Percentiles rank a stretch among this genome's conserved stretches.
phyloP scores from a whole-genome alignment of 306 rosid genomes.

The Sphenostylis stenocarpa region DNA sequence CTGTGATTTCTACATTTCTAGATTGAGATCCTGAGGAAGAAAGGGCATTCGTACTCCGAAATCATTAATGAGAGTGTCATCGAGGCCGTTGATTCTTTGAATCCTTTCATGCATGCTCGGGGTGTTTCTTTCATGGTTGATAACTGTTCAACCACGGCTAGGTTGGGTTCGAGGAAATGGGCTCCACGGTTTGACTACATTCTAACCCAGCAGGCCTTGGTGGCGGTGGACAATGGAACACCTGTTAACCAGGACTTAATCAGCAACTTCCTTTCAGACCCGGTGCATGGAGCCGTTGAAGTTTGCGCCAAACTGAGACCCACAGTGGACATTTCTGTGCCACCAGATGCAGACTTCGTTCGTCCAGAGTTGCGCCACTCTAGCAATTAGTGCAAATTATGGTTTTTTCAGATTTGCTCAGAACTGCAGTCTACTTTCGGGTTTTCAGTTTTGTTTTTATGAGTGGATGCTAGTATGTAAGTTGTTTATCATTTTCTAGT shows the following conservation, averaged over 20 bases:
- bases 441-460: conserved; percentile 17
- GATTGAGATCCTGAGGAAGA: conserved; percentile 96
- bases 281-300: conserved; percentile 89
- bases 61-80: conserved; percentile 97
- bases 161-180: conserved; percentile 98
- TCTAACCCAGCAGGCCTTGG: conserved; percentile 92
- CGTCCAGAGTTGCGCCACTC: conserved; percentile 90
- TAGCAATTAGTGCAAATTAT: conserved; percentile 36
- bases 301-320: conserved; percentile 94
- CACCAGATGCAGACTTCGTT: conserved; percentile 89
- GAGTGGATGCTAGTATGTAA: conserved; percentile 12
- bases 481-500: conserved; percentile 29
- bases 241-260: conserved; percentile 79
- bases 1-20: conserved; percentile 28
- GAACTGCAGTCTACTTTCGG: conserved; percentile 2
- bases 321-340: conserved; percentile 85
- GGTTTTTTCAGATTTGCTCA: conserved; percentile 12
- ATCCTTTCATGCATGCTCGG: conserved; percentile 99
- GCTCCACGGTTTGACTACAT: conserved; percentile 94
- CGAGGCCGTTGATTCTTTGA: conserved; percentile 91
- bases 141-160: conserved; percentile 97
- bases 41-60: conserved; percentile 95
- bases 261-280: conserved; percentile 93
- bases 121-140: conserved; percentile 99
- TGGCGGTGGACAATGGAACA: conserved; percentile 70